Evolutionary conservation across 352 stramenopile species (phyloP).

Genomic region (Pythium diclinum): DNA sequence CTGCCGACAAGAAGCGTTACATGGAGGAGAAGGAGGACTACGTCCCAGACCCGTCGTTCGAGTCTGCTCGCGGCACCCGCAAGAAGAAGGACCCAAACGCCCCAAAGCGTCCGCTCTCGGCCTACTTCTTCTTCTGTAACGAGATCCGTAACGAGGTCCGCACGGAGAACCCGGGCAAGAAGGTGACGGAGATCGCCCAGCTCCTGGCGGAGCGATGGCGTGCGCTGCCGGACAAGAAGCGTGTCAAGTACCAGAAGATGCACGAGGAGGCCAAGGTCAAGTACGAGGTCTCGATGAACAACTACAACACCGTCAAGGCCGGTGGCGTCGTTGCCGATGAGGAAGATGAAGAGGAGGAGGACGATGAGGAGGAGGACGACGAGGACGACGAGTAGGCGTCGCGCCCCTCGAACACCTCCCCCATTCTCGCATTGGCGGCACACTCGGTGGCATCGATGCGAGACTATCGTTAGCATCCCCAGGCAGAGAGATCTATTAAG

Average conservation of each 20-base stretch:
- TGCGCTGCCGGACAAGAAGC: slow-evolving; percentile 90
- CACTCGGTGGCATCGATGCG: background rate
- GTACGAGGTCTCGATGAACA: slow-evolving; percentile 90
- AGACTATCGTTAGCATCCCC: slow-evolving; percentile 26
- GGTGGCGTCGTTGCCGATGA: slow-evolving; percentile 35
- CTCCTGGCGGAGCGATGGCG: slow-evolving; percentile 84
- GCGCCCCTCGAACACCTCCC: background rate
- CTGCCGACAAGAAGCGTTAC: slow-evolving; percentile 86
- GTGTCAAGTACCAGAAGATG: slow-evolving; percentile 87
- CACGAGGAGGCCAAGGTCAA: slow-evolving; percentile 79
- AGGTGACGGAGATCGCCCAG: slow-evolving; percentile 91
- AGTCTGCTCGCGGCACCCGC: slow-evolving; percentile 51
- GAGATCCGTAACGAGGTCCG: slow-evolving; percentile 89
- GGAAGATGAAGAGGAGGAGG: slow-evolving; percentile 66
- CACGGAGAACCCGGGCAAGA: slow-evolving; percentile 92
- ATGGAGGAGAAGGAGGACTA: slow-evolving; percentile 88
- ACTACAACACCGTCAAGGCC: slow-evolving; percentile 78
- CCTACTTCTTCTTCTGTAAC: slow-evolving; percentile 96
- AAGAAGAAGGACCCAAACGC: slow-evolving; percentile 93
- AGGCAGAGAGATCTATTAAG: slow-evolving; percentile 28
- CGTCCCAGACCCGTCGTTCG: slow-evolving; percentile 80
- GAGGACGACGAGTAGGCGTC: slow-evolving; percentile 61
- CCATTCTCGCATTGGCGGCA: background rate
- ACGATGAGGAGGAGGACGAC: slow-evolving; percentile 60
- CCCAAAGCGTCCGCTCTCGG: slow-evolving; percentile 92